Conservation (phyloP, 371 early-diverging fungal species). For the Saksenaea vasiformis region DNA sequence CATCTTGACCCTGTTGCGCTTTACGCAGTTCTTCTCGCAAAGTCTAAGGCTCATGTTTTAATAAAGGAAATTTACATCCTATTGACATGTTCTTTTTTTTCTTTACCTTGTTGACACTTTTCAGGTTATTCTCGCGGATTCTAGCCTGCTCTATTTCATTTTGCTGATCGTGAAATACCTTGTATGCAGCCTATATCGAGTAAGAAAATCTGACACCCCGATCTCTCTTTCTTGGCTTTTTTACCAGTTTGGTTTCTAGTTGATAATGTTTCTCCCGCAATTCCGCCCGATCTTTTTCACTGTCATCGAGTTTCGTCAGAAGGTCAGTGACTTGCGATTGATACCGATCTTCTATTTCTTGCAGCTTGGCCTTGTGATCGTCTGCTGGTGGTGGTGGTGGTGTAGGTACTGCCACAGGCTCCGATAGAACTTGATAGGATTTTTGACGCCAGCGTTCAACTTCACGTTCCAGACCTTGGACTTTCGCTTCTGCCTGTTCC, state of each 20-base stretch:
- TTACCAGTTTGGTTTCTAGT: constrained; percentile 19
- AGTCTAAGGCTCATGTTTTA: constrained; percentile 29
- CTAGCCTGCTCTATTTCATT: constrained; percentile 51
- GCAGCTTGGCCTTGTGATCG: constrained; percentile 14
- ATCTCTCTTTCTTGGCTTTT: neutral
- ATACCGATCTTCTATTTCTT: constrained; percentile 14
- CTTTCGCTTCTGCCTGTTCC: constrained; percentile 41
- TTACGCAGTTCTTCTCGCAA: constrained; percentile 65
- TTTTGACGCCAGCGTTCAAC: constrained; percentile 28
- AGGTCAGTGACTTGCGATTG: neutral
- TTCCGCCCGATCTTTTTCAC: constrained; percentile 2
- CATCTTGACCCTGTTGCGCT: constrained; percentile 28
- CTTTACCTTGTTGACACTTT: constrained; percentile 55
- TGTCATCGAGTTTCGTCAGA: neutral
- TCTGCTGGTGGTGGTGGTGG: neutral
- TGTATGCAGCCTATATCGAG: constrained; percentile 7
- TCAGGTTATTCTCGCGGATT: constrained; percentile 59
- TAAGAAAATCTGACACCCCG: neutral
- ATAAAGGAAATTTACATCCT: neutral
- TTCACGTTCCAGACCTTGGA: constrained; percentile 29
- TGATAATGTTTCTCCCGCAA: constrained; percentile 30
- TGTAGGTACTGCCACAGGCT: no score
- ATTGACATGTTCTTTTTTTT: neutral
- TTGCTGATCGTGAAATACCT: constrained; percentile 22
- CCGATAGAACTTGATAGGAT: constrained; percentile 4